These are phyloP conservation scores for Pseudocercospora cruenta DNA, from an alignment of 2,329 filamentous ascomycete genomes.

Conservation along the genomic window DNA sequence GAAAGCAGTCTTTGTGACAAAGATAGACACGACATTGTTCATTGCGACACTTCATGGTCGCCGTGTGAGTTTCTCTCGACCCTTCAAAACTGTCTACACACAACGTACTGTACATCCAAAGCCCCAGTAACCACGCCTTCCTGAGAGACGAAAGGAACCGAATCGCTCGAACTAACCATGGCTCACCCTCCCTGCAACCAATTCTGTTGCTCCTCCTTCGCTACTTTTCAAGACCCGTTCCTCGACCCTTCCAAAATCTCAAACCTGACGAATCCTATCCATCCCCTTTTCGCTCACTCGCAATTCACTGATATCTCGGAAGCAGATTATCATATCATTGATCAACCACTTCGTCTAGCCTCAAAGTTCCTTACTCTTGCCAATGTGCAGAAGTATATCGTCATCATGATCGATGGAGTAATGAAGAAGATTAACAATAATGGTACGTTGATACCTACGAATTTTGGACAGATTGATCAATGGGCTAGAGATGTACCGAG, in stretches of 20 bases:
- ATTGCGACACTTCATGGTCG: neutral
- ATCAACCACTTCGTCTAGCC: conserved; percentile 5
- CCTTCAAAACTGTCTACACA: neutral
- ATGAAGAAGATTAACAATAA: neutral
- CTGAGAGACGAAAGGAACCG: too few relatives aligned
- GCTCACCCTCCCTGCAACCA: neutral
- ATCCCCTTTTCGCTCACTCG: conserved; percentile 1
- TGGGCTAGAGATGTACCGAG: neutral
- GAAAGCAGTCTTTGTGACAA: neutral
- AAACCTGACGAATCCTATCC: conserved; percentile 4
- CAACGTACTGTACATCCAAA: neutral
- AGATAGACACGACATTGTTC: neutral
- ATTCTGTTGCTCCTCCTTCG: conserved; percentile 5
- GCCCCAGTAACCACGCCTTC: neutral
- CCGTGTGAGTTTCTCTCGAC: neutral
- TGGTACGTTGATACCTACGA: neutral
- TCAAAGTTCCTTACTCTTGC: conserved; percentile 10
- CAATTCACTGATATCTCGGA: neutral
- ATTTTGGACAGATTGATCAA: neutral
- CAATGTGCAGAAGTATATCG: neutral
- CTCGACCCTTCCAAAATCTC: neutral
- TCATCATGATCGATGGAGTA: conserved; percentile 11
- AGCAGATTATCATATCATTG: conserved; percentile 2
- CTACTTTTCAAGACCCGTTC: neutral
- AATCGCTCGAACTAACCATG: neutral